phyloP scores from a whole-genome alignment of 2,329 filamentous ascomycete genomes.

The Cercospora sp. region DNA sequence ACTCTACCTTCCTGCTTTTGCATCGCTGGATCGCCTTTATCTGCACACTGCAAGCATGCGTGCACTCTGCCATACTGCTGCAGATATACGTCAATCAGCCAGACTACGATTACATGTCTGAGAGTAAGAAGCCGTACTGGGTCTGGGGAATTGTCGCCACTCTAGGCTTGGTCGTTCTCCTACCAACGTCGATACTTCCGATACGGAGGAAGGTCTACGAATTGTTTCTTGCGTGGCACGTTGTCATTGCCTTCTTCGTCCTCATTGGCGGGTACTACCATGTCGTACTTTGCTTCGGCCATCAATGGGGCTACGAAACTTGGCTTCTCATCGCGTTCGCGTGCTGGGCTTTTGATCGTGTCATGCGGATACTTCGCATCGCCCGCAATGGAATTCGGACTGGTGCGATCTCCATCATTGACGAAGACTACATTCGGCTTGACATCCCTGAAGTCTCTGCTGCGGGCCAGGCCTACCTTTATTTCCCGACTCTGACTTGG shows the following conservation, averaged over 20 bases:
- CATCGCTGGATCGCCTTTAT: conserved; percentile 54
- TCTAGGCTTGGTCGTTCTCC: conserved; percentile 29
- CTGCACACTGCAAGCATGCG: conserved; percentile 46
- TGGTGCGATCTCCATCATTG: conserved; percentile 41
- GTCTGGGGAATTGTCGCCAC: conserved; percentile 27
- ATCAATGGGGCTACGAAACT: conserved; percentile 49
- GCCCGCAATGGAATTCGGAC: conserved; percentile 41
- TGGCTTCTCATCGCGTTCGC: conserved; percentile 50
- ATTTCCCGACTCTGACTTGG: conserved; percentile 51
- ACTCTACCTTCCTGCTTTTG: conserved; percentile 51
- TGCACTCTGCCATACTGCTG: conserved; percentile 51
- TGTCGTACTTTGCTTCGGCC: conserved; percentile 40
- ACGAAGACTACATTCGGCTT: conserved; percentile 42
- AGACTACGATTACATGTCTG: conserved; percentile 21
- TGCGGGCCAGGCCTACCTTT: conserved; percentile 48
- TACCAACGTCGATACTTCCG: conserved; percentile 40
- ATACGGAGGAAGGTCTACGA: conserved; percentile 46
- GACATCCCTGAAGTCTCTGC: conserved; percentile 46
- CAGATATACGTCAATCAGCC: conserved; percentile 35
- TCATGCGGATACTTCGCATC: conserved; percentile 45
- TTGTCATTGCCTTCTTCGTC: conserved; percentile 44
- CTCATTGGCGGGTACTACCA: conserved; percentile 50
- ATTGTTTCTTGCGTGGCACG: conserved; percentile 49
- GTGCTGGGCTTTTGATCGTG: conserved; percentile 51
- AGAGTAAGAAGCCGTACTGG: conserved; percentile 29